Percentiles rank a stretch among this genome's conserved stretches.
phyloP scores from a whole-genome alignment of 192 early-diverging fungal species.

The Chytriomyces sp. region DNA sequence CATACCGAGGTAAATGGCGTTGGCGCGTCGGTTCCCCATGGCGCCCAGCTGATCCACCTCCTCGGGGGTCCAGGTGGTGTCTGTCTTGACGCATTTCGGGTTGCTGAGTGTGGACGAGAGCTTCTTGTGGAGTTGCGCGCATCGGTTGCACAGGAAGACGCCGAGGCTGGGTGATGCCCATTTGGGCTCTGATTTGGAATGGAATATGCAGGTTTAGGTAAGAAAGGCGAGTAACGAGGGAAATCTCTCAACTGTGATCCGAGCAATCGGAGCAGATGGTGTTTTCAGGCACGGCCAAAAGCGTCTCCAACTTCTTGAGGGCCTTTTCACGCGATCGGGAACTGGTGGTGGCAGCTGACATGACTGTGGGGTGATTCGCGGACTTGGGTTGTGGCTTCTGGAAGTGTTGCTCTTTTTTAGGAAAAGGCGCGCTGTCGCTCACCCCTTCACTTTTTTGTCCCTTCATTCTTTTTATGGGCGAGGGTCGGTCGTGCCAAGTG shows the following conservation, averaged over 20 bases:
- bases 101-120: conserved; percentile 82
- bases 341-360: too few relatives aligned
- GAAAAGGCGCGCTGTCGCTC: too few relatives aligned
- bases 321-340: too few relatives aligned
- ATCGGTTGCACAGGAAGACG: conserved; percentile 48
- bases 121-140: conserved; percentile 44
- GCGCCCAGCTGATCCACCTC: conserved; percentile 66
- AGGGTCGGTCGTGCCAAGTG: too few relatives aligned
- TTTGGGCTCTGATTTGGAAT: conserved; percentile 43
- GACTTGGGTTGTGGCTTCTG: too few relatives aligned
- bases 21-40: conserved; percentile 38
- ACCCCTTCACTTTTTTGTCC: too few relatives aligned
- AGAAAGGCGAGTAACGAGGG: neutral
- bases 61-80: conserved; percentile 86
- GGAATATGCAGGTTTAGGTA: too few relatives aligned
- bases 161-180: conserved; percentile 50
- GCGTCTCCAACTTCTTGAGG: conserved; percentile 36
- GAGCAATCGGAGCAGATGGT: conserved; percentile 49
- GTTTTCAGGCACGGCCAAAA: conserved; percentile 47
- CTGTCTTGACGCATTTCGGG: conserved; percentile 86
- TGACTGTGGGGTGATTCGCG: too few relatives aligned
- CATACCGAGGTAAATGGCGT: conserved; percentile 10
- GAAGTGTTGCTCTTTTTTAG: too few relatives aligned
- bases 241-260: conserved; percentile 29
- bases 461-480: too few relatives aligned